A percentile compares a stretch with the other conserved stretches of the same genome.
Conservation (phyloP, 164 flowering plant genomes). For the Tetracentron sinense region DNA sequence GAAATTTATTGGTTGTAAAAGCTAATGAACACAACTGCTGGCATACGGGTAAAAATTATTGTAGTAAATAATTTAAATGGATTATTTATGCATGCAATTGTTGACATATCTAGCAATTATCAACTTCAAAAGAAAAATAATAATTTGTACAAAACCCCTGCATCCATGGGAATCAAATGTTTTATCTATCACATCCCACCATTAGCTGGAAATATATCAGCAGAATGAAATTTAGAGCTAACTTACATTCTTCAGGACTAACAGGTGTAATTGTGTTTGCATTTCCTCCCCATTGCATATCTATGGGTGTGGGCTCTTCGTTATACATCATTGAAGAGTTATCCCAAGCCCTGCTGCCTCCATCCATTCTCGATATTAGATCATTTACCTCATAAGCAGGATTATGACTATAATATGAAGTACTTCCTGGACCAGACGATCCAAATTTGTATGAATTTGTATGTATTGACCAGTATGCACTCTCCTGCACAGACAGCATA, state of each 20-base stretch:
- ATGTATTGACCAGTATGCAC: conserved; percentile 45
- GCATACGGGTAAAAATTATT: not conserved
- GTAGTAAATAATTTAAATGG: not conserved
- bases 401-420: conserved; percentile 42
- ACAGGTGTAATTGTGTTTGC: conserved; percentile 29
- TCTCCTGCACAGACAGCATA: conserved; percentile 46
- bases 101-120: not conserved
- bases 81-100: not conserved
- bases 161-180: not conserved
- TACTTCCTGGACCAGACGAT: conserved; percentile 41
- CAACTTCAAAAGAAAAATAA: too few relatives aligned
- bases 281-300: conserved; percentile 38
- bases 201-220: not conserved
- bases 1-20: not conserved
- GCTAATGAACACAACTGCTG: not conserved
- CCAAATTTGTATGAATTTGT: conserved; percentile 60
- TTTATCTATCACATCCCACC: not conserved
- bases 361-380: conserved; percentile 32
- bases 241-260: conserved; percentile 54
- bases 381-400: conserved; percentile 42
- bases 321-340: conserved; percentile 28
- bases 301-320: conserved; percentile 33
- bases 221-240: conserved; percentile 6
- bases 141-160: too few relatives aligned
- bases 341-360: conserved; percentile 39